phyloP scores from a whole-genome alignment of 495 filamentous ascomycete genomes.

The Pseudevernia furfuracea region DNA sequence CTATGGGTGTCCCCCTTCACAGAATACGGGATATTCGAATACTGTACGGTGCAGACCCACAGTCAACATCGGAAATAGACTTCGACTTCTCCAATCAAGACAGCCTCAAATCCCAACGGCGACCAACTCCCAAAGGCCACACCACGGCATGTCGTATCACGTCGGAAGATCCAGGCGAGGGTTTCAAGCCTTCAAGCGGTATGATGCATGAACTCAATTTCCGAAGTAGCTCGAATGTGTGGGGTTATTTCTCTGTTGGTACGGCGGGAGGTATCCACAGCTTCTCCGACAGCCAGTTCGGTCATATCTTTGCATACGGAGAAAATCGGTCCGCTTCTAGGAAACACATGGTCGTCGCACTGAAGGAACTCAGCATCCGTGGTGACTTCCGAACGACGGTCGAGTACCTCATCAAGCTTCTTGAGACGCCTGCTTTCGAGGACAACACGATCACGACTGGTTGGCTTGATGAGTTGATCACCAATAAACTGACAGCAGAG shows the following conservation, averaged over 20 bases:
- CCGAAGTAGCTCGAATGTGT: constrained; percentile 95
- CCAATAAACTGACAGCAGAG: constrained; percentile 94
- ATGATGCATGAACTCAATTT: constrained; percentile 99
- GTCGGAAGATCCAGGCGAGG: constrained; percentile 96
- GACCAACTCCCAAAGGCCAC: constrained; percentile 89
- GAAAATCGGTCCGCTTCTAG: constrained; percentile 91
- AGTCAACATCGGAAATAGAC: constrained; percentile 79
- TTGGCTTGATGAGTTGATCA: constrained; percentile 97
- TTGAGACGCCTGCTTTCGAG: constrained; percentile 97
- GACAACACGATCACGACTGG: constrained; percentile 99
- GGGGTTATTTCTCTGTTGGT: constrained; percentile 99
- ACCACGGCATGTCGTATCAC: constrained; percentile 99
- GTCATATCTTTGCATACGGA: constrained; percentile 98
- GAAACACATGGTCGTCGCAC: constrained; percentile 98
- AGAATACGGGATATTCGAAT: constrained; percentile 92
- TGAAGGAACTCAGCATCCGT: constrained; percentile 98
- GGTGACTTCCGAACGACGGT: constrained; percentile 98
- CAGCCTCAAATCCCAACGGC: constrained; percentile 75
- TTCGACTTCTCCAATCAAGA: constrained; percentile 89
- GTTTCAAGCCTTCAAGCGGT: constrained; percentile 98
- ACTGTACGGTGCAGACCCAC: constrained; percentile 91
- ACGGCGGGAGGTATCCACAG: constrained; percentile 95
- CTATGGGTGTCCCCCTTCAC: constrained; percentile 96
- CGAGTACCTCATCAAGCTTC: constrained; percentile 97
- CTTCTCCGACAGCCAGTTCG: constrained; percentile 98